Conservation (phyloP, 2,329 filamentous ascomycete species). For the Clonostachys chloroleuca region DNA sequence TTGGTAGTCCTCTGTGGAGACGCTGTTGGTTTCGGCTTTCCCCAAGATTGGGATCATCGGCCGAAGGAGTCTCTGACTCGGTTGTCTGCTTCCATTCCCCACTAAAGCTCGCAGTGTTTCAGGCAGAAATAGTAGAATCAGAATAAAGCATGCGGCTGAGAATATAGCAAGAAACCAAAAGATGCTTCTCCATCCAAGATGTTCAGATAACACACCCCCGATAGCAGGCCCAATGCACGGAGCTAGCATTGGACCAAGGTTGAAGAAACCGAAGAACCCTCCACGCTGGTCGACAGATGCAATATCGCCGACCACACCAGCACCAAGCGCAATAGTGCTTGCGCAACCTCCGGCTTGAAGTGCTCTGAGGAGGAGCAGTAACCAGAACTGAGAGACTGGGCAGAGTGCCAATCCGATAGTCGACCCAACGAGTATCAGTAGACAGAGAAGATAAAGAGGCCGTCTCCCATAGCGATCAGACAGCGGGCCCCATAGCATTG, state of each 20-base stretch:
- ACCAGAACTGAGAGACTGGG: constrained; percentile 21
- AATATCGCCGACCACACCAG: constrained; percentile 24
- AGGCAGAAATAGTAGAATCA: constrained; percentile 22
- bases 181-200: constrained; percentile 43
- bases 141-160: constrained; percentile 24
- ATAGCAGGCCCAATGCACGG: constrained; percentile 44
- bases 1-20: background rate
- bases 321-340: constrained; percentile 24
- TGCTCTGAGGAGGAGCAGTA: constrained; percentile 19
- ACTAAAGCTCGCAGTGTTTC: constrained; percentile 20
- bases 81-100: constrained; percentile 16
- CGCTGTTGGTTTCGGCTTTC: background rate
- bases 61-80: background rate
- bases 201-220: constrained; percentile 39
- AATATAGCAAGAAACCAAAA: constrained; percentile 51
- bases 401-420: constrained; percentile 23
- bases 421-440: constrained; percentile 19
- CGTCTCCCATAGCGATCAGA: constrained; percentile 23
- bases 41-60: background rate
- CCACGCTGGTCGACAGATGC: constrained; percentile 20
- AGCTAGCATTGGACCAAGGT: constrained; percentile 29
- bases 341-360: constrained; percentile 24
- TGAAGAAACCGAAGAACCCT: constrained; percentile 24
- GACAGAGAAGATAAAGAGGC: constrained; percentile 18
- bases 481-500: constrained; percentile 26